A percentile compares a stretch with the other conserved stretches of the same genome.
phyloP scores from a whole-genome alignment of 2,329 filamentous ascomycete genomes.

The Colletotrichum liriopes region DNA sequence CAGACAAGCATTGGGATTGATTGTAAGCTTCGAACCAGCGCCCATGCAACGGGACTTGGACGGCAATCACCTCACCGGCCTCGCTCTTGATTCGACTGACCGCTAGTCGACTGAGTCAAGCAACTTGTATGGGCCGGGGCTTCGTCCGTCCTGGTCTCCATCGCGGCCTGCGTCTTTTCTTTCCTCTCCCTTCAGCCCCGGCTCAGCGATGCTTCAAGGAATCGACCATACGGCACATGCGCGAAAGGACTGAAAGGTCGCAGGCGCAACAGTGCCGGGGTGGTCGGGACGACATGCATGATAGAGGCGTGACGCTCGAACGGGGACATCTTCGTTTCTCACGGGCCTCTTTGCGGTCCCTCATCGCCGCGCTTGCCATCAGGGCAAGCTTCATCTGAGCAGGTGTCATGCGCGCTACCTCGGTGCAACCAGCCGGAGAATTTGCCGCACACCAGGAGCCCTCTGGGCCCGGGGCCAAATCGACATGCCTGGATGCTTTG shows the following conservation, averaged over 20 bases:
- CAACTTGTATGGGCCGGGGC: neutral
- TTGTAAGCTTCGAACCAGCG: conserved; percentile 17
- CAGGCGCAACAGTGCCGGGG: neutral
- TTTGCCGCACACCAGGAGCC: conserved; percentile 36
- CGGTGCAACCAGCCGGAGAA: conserved; percentile 49
- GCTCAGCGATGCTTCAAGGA: neutral
- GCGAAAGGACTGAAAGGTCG: neutral
- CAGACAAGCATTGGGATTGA: neutral
- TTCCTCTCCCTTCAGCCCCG: neutral
- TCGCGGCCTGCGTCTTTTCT: conserved; percentile 4
- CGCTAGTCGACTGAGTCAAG: conserved; percentile 40
- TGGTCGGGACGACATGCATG: conserved; percentile 29
- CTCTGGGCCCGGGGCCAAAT: neutral
- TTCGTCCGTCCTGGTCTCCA: conserved; percentile 16
- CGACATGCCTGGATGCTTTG: neutral
- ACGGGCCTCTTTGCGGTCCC: conserved; percentile 51
- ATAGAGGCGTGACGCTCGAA: conserved; percentile 43
- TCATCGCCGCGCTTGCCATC: conserved; percentile 34
- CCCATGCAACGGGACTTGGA: conserved; percentile 4
- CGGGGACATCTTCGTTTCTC: conserved; percentile 52
- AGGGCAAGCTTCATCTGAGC: conserved; percentile 40
- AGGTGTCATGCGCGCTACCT: conserved; percentile 51
- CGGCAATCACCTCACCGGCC: conserved; percentile 6
- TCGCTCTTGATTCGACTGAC: conserved; percentile 20
- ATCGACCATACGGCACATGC: neutral